phyloP scores from a whole-genome alignment of 352 stramenopile genomes.

The Phytopythium cucurbitacearum region DNA sequence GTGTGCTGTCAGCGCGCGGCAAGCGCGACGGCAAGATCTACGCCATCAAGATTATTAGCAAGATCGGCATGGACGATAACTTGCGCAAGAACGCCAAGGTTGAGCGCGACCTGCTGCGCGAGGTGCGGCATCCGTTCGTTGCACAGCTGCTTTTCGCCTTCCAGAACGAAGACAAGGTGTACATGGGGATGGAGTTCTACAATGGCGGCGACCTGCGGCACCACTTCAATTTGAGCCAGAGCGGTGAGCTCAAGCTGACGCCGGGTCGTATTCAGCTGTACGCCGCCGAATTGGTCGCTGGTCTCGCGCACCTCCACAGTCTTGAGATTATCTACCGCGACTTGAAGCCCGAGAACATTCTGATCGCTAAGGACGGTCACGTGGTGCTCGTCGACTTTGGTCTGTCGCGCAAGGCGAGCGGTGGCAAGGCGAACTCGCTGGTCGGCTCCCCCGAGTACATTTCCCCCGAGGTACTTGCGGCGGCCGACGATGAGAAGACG shows the following conservation, averaged over 20 bases:
- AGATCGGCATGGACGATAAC: constrained; percentile 86
- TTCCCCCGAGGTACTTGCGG: constrained; percentile 86
- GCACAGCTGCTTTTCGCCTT: constrained; percentile 97
- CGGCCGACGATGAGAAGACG: constrained; percentile 38
- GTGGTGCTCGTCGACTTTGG: constrained; percentile 90
- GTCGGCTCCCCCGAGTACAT: constrained; percentile 90
- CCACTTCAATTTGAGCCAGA: constrained; percentile 71
- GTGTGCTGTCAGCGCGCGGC: constrained; percentile 71
- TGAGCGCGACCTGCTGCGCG: constrained; percentile 94
- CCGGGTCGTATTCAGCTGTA: constrained; percentile 80
- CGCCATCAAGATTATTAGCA: constrained; percentile 88
- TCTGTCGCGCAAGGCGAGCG: constrained; percentile 52
- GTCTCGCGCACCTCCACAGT: constrained; percentile 85
- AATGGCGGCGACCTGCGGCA: constrained; percentile 94
- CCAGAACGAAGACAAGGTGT: constrained; percentile 97
- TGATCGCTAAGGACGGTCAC: constrained; percentile 87
- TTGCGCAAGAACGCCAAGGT: constrained; percentile 80
- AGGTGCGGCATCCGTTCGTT: constrained; percentile 96
- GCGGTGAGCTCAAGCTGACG: constrained; percentile 59
- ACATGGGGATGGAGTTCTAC: constrained; percentile 98
- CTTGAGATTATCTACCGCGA: constrained; percentile 89
- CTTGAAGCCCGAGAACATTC: constrained; percentile 86
- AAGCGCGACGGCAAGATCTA: constrained; percentile 64
- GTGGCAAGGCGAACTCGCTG: constrained; percentile 66
- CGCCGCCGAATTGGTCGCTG: constrained; percentile 77